Evolutionary conservation across 805 yeast species (phyloP), one percentile per base, ranked within the genome.

Genomic region (Sungouiella blattae): DNA sequence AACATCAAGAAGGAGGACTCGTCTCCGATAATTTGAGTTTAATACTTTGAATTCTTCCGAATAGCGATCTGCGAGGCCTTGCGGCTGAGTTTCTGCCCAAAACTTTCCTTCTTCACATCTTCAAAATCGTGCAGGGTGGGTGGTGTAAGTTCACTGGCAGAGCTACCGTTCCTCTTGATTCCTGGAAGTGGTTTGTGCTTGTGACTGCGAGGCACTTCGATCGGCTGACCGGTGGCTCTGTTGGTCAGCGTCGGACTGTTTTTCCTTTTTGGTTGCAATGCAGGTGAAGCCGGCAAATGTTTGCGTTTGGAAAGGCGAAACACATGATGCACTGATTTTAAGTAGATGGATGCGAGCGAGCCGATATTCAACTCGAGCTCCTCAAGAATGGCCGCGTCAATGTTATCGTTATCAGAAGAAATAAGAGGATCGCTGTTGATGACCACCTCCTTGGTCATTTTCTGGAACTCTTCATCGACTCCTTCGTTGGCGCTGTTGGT

Each of bases 331-430:
- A 86, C 82, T 0, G 96, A 95, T 47, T 87, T 84, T 49, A 89
- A 63, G 52, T 88, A 91, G 11, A 89, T 77, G 0, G 95, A 81
- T 0, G 94, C 89, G 35, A 91, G 62, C 0, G 88, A 68, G 1
- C 96, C 96, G 22, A 89, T 79, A 46, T 79, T 80, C 43, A 88
- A 64, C 49, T 86, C 94, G 35, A 89, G 63, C 52, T 89, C 96
- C 47, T 88, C 95, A 23, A 89, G 57, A 11, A 83, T 72, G 2
- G 62, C 58, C 0, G 83, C 80, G 42, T 87, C 91, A 37, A 88
- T 64, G 36, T 76, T 77, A 28, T 85, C 88, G 38, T 77, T 78
- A 14, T 83, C 82, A 0, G 78, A 65, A 13, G 78, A 70, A 5
- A 89, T 83, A 1, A 71, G 60, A 0, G 95, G 95, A 14, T 77